Percentiles rank a stretch among this genome's conserved stretches.
Conservation (phyloP, 2,329 filamentous ascomycete species). For the Fusarium acutatum region DNA sequence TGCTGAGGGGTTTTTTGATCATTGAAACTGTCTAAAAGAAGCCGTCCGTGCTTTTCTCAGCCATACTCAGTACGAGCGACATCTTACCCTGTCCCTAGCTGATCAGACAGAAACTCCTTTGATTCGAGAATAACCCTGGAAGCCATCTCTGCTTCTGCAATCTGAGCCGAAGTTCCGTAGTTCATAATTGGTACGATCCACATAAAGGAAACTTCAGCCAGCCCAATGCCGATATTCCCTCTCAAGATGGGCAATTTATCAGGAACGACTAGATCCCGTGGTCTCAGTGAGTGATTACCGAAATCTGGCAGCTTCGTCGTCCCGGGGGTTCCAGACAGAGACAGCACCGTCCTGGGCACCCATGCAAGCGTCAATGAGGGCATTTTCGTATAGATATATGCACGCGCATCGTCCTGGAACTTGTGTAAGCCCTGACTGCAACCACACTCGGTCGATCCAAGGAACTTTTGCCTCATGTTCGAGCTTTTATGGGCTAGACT, state of each 20-base stretch:
- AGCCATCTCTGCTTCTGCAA: background rate
- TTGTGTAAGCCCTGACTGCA: background rate
- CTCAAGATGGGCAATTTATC: background rate
- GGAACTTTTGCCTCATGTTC: background rate
- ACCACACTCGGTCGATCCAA: background rate
- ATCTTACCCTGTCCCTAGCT: no score
- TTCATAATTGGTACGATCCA: background rate
- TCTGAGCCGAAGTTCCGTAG: background rate
- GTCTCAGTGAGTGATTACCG: background rate
- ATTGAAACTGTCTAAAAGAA: background rate
- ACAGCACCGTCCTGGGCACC: background rate
- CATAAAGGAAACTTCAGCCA: background rate
- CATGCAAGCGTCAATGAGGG: background rate
- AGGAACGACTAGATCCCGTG: background rate
- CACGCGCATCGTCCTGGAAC: no score
- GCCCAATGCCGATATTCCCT: background rate
- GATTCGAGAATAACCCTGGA: background rate
- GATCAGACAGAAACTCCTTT: background rate
- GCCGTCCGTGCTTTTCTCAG: background rate
- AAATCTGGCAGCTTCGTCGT: background rate
- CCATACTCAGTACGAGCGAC: no score
- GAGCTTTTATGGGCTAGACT: background rate
- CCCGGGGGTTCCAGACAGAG: no score
- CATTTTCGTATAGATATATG: background rate
- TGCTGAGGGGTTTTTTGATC: background rate